A percentile compares a stretch with the other conserved stretches of the same genome.
Conservation (phyloP, 805 yeast species). For the Alloascoidea africana region DNA sequence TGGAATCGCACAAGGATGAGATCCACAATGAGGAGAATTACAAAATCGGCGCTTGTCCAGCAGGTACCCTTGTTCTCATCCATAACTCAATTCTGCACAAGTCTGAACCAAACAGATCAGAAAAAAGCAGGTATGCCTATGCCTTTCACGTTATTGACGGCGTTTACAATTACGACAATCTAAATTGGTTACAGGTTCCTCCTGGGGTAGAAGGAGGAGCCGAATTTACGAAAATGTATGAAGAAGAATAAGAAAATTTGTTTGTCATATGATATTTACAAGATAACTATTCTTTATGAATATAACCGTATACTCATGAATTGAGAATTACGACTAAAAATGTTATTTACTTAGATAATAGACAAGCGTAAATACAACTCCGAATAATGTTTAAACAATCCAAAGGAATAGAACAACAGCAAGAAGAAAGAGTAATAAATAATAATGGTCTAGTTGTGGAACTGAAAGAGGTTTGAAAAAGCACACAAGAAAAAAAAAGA, state of each 20-base stretch:
- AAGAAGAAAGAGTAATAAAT: too few relatives aligned
- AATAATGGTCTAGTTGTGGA: too few relatives aligned
- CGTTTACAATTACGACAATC: slow-evolving; percentile 35
- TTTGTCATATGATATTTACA: too few relatives aligned
- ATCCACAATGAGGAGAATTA: slow-evolving; percentile 28
- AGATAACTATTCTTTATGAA: too few relatives aligned
- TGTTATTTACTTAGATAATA: too few relatives aligned
- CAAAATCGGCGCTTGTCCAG: slow-evolving; percentile 41
- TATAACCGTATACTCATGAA: too few relatives aligned
- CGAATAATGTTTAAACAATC: too few relatives aligned
- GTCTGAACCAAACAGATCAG: slow-evolving; percentile 43
- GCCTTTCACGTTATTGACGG: slow-evolving; percentile 76
- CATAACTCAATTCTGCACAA: slow-evolving; percentile 61
- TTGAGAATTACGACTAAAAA: too few relatives aligned
- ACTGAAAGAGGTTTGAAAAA: too few relatives aligned
- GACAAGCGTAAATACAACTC: too few relatives aligned
- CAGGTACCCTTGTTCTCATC: slow-evolving; percentile 58
- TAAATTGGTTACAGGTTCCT: slow-evolving; percentile 73
- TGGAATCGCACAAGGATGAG: slow-evolving; percentile 8
- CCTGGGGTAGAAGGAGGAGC: slow-evolving; percentile 40
- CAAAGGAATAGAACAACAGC: too few relatives aligned
- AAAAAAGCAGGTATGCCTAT: slow-evolving; percentile 53
- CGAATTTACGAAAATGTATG: slow-evolving; percentile 35
- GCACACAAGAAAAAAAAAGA: slow-evolving; percentile 1
- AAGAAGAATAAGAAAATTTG: background rate